These are phyloP conservation scores for Astrothelium macrocarpum DNA, from an alignment of 495 filamentous ascomycete genomes.

Conservation along the genomic window DNA sequence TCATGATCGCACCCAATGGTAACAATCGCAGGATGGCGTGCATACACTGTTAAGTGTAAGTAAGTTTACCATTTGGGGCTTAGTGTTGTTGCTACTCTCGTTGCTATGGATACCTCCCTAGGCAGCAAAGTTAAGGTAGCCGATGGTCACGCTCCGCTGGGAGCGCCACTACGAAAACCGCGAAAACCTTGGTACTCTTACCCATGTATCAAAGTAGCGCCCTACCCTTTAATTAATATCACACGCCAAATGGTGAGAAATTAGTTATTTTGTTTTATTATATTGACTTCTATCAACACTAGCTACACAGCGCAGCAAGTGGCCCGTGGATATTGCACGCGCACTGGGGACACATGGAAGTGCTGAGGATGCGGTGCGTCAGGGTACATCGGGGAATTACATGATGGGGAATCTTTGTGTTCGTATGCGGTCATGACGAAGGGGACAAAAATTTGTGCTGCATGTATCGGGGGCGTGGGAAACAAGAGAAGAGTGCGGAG, in stretches of 20 bases:
- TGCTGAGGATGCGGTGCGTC: neutral
- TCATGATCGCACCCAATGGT: neutral
- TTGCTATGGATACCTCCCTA: neutral
- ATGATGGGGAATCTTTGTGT: constrained; percentile 5
- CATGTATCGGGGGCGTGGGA: neutral
- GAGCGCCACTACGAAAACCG: too few relatives aligned
- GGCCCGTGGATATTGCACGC: neutral
- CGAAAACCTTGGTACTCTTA: too few relatives aligned
- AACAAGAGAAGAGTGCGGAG: neutral
- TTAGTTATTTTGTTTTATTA: neutral
- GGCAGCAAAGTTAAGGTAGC: too few relatives aligned
- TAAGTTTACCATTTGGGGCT: neutral
- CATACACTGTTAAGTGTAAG: neutral
- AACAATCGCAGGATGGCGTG: neutral
- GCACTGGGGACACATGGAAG: neutral
- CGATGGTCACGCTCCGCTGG: too few relatives aligned
- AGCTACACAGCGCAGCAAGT: neutral
- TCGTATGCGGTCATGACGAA: constrained; percentile 3
- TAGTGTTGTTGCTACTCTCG: neutral
- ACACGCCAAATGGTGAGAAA: too few relatives aligned
- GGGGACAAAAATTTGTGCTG: neutral
- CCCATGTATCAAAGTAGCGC: too few relatives aligned
- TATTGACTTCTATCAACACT: constrained; percentile 4
- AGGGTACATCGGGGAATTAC: constrained; percentile 6
- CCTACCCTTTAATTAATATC: too few relatives aligned